Evolutionary conservation across 257 asterid genomes (phyloP), one percentile per base, ranked within the genome.

Genomic region (Ilex aquifolium): DNA sequence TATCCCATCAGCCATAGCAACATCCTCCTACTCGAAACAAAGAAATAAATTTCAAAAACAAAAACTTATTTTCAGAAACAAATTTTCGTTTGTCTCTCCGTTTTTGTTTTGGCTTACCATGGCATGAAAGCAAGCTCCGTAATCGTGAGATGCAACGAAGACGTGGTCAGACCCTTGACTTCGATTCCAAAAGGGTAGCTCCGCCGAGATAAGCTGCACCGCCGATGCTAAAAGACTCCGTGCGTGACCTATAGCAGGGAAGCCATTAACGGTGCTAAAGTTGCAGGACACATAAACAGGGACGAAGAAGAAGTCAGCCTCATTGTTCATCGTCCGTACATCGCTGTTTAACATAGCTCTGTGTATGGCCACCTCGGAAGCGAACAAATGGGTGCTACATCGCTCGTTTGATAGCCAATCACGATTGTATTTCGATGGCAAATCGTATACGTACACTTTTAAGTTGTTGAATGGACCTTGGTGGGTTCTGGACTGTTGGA

Each of bases 141-240:
- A 93, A 74, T 93, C 99, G 71, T 93, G 99, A 16, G 99, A 85
- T 2, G 97, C 97, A 30, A 93, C 95, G 14, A 93, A 85, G 32
- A 93, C 75, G 42, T 93, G 99, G 79, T 93, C 99, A 29, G 95
- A 69, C 5, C 99, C 99, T 10, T 29, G 77, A 61, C 87, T 87
- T 0, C 95, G 94, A 72, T 93, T 93, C 99, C 99, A 93, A 32
- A 81, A 90, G 12, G 90, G 95, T n/a, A 78, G 69, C 36, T 81
- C 77, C 0, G 73, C 57, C 0, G 97, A 87, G 5, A 93, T 54
- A 4, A 71, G 78, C 1, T 64, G 12, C 3, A 93, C 61, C 3
- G 96, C 95, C 1, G 86, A 51, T 2, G 83, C 71, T 57, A 90
- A 70, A 0, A 93, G 86, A 9, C 76, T 57, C 1, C 96, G 85